Conservation (phyloP, 805 yeast species). For the Torulaspora quercuum region DNA sequence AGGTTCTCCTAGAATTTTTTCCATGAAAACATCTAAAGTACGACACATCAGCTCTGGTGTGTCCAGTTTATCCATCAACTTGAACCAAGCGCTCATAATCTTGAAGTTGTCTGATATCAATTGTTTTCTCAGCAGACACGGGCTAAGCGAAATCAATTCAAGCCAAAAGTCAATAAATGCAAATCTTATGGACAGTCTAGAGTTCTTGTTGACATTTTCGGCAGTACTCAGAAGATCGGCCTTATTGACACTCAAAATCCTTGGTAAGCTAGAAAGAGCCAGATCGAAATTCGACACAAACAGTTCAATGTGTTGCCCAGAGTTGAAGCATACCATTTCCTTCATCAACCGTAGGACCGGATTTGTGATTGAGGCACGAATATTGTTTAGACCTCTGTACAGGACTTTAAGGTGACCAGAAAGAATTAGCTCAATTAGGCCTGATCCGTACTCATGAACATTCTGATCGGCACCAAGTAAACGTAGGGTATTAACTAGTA, state of each 20-base stretch:
- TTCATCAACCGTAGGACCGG: slow-evolving; percentile 59
- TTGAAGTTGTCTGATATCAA: slow-evolving; percentile 53
- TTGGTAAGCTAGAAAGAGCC: slow-evolving; percentile 56
- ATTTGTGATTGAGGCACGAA: slow-evolving; percentile 55
- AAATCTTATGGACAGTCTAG: slow-evolving; percentile 49
- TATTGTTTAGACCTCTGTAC: slow-evolving; percentile 61
- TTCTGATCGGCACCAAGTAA: slow-evolving; percentile 20
- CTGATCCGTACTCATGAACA: slow-evolving; percentile 23
- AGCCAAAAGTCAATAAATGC: slow-evolving; percentile 63
- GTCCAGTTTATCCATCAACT: slow-evolving; percentile 55
- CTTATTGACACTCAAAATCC: slow-evolving; percentile 52
- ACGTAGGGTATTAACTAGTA: slow-evolving; percentile 40
- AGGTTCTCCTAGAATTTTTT: slow-evolving; percentile 54
- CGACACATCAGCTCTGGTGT: slow-evolving; percentile 40
- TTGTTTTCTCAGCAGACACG: slow-evolving; percentile 61
- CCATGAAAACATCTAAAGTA: slow-evolving; percentile 48
- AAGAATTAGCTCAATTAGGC: slow-evolving; percentile 47
- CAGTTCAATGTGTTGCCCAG: slow-evolving; percentile 51
- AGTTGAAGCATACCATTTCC: slow-evolving; percentile 47
- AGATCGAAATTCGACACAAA: slow-evolving; percentile 68
- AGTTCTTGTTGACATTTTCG: slow-evolving; percentile 33
- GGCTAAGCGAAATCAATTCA: slow-evolving; percentile 45
- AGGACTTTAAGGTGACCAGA: slow-evolving; percentile 56
- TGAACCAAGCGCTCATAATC: slow-evolving; percentile 65
- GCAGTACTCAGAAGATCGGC: slow-evolving; percentile 43